phyloP scores from a whole-genome alignment of 2,329 filamentous ascomycete genomes.

The Trichoderma guizhouense region DNA sequence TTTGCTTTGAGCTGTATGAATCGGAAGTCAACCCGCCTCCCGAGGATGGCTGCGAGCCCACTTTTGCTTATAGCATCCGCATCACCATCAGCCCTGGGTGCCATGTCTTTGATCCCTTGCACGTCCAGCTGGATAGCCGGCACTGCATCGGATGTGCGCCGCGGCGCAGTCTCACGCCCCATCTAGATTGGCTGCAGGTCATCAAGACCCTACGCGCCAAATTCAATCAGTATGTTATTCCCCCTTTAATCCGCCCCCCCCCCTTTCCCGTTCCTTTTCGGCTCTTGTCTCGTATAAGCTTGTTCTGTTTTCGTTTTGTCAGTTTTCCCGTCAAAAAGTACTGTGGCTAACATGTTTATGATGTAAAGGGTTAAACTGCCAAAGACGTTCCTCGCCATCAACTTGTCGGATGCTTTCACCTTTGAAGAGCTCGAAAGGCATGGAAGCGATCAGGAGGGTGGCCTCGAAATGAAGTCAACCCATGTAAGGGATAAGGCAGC shows the following conservation, averaged over 20 bases:
- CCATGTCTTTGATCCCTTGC: conserved; percentile 92
- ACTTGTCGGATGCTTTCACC: conserved; percentile 59
- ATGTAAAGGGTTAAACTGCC: conserved; percentile 59
- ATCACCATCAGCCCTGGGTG: conserved; percentile 95
- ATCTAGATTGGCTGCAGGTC: conserved; percentile 95
- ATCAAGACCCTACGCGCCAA: conserved; percentile 92
- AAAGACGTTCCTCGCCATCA: conserved; percentile 63
- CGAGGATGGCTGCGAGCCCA: conserved; percentile 55
- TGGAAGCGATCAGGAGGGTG: conserved; percentile 43
- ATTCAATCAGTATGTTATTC: conserved; percentile 75
- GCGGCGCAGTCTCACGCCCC: conserved; percentile 82
- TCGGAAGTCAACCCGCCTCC: conserved; percentile 67
- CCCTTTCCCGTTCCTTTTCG: neutral
- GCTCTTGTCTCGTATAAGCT: neutral
- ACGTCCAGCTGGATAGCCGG: conserved; percentile 92
- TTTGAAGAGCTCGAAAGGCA: conserved; percentile 56
- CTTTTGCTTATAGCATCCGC: conserved; percentile 91
- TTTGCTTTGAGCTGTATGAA: conserved; percentile 97
- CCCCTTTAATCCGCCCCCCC: conserved; percentile 18
- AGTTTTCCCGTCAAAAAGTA: neutral
- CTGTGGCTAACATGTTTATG: neutral
- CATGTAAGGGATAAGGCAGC: conserved; percentile 31
- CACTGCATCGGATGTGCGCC: conserved; percentile 95
- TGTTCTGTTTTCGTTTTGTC: neutral
- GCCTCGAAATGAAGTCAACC: conserved; percentile 46